Percentiles rank a stretch among this genome's conserved stretches.
Conservation (phyloP, 805 yeast genomes). For the Candida sakaeoensis region DNA sequence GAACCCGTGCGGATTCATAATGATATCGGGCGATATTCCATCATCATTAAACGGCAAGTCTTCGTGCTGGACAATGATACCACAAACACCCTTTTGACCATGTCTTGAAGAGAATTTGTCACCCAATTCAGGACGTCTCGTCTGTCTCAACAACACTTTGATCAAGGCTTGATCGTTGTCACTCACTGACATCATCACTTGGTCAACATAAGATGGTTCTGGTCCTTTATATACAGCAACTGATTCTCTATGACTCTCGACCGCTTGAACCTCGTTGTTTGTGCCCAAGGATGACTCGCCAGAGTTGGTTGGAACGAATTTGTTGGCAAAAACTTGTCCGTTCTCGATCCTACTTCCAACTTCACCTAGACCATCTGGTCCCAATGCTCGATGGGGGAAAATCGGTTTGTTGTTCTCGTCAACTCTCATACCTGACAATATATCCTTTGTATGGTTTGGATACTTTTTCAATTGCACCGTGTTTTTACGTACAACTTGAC, state of each 20-base stretch:
- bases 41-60: conserved; percentile 93
- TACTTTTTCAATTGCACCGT: conserved; percentile 87
- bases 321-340: conserved; percentile 93
- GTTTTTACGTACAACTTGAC: conserved; percentile 91
- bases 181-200: conserved; percentile 94
- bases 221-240: conserved; percentile 93
- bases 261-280: conserved; percentile 27
- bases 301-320: conserved; percentile 85
- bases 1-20: conserved; percentile 99
- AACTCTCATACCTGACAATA: conserved; percentile 86
- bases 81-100: conserved; percentile 99
- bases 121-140: conserved; percentile 96
- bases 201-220: conserved; percentile 92
- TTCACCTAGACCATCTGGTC: conserved; percentile 95
- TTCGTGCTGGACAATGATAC: conserved; percentile 95
- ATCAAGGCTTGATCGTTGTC: conserved; percentile 93
- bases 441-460: conserved; percentile 90
- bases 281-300: conserved; percentile 56
- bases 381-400: conserved; percentile 80
- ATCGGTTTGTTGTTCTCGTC: conserved; percentile 79
- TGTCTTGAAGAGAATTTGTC: conserved; percentile 97
- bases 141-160: conserved; percentile 88
- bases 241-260: conserved; percentile 75
- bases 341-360: conserved; percentile 87
- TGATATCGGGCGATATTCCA: conserved; percentile 91